Evolutionary conservation across 257 asterid genomes (phyloP).

Genomic region (Solanum tarapatanum): DNA sequence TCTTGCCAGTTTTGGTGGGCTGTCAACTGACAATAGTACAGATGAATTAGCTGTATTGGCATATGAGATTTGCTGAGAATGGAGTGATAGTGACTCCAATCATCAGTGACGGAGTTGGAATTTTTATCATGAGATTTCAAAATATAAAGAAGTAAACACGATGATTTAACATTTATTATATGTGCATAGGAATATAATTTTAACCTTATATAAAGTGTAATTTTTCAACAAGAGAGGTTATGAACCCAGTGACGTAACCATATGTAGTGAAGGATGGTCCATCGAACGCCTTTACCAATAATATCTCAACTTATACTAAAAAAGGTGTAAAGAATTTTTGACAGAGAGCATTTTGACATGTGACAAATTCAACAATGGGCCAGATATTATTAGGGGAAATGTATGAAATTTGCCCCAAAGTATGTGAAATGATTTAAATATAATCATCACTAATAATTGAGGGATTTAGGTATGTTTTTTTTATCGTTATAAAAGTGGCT

Average conservation of each 20-base stretch:
- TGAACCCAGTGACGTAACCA: background rate
- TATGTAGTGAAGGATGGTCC: background rate
- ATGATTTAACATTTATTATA: too few relatives aligned
- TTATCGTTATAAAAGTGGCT: background rate
- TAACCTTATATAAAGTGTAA: background rate
- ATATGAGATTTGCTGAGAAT: background rate
- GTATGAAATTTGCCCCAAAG: background rate
- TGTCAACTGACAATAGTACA: background rate
- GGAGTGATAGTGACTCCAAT: background rate
- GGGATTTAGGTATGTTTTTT: background rate
- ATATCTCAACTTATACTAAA: background rate
- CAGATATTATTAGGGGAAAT: background rate
- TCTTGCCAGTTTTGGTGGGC: background rate
- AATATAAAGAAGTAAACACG: background rate
- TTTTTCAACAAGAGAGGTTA: too few relatives aligned
- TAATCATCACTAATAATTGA: background rate
- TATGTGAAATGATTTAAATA: background rate
- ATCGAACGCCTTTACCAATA: background rate
- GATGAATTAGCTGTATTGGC: background rate
- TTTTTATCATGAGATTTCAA: background rate
- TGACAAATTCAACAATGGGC: background rate
- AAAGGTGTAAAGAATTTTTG: background rate
- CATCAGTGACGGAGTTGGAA: accelerated
- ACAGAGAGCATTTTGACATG: background rate
- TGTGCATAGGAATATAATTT: background rate